Evolutionary conservation across 108 stramenopile species (phyloP).

Genomic region (Nitzschia sp.): DNA sequence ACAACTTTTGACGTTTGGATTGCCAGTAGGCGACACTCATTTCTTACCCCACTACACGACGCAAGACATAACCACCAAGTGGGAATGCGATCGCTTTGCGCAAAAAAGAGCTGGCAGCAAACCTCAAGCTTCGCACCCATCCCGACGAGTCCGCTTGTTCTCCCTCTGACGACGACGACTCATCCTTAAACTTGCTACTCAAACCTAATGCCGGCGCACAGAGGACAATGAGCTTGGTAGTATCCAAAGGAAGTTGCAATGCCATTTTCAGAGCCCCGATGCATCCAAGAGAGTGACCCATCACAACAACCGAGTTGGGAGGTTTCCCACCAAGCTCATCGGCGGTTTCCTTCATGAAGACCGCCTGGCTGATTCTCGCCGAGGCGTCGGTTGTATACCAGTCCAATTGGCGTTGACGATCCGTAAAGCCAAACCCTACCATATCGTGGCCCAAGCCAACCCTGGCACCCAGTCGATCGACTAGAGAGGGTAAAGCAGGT

Average conservation of each 20-base stretch:
- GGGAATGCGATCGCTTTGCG: slow-evolving; percentile 30
- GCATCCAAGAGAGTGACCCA: slow-evolving; percentile 83
- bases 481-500: slow-evolving; percentile 51
- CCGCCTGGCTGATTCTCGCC: slow-evolving; percentile 43
- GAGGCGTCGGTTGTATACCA: slow-evolving; percentile 43
- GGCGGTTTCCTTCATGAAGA: slow-evolving; percentile 8
- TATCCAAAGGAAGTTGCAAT: slow-evolving; percentile 30
- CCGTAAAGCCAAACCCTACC: slow-evolving; percentile 85
- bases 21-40: neutral
- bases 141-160: neutral
- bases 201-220: slow-evolving; percentile 71
- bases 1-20: neutral
- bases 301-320: slow-evolving; percentile 41
- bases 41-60: slow-evolving; percentile 58
- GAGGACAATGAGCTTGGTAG: slow-evolving; percentile 50
- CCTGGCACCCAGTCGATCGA: slow-evolving; percentile 37
- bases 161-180: too few relatives aligned
- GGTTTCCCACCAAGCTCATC: neutral
- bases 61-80: slow-evolving; percentile 46
- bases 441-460: slow-evolving; percentile 76
- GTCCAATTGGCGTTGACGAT: slow-evolving; percentile 49
- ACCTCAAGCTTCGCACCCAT: neutral
- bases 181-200: neutral
- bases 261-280: slow-evolving; percentile 68
- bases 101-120: slow-evolving; percentile 1